Evolutionary conservation across 2,329 filamentous ascomycete genomes (phyloP), one percentile per base, ranked within the genome.

Genomic region (Sphaerulina vaccinii): DNA sequence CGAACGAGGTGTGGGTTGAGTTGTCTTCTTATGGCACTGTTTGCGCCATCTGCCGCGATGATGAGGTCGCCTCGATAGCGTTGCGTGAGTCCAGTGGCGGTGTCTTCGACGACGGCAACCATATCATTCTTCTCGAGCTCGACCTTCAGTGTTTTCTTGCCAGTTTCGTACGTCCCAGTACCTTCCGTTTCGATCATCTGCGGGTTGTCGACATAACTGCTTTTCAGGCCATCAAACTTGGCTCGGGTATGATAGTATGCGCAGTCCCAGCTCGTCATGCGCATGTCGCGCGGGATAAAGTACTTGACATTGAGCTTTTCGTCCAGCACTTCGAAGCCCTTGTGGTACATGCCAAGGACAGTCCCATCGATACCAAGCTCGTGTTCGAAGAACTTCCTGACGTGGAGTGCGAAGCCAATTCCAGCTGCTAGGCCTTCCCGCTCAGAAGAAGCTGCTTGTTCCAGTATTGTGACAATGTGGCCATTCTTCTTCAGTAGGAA

Each of bases 401-500:
- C 46, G 24, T 57, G 44, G 2, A 36, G 32, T 7, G 50, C 27
- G 8, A 60, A 46, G n/a, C 51, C 58, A 19, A 62, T 52, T 5
- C 60, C 58, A 7, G 60, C 60, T 10, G 58, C 60, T 23, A 55
- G 51, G n/a, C 51, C 58, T 53, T 52, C 51, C 15, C 60, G 51
- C 18, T 54, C 51, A 13, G 58, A 61, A 22, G 50, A 52, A 10
- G 39, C 33, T 16, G 54, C 55, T 45, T 58, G 52, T 44, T 62
- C 59, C 22, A 61, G 41, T 35, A 75, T 74, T 1, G 70, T 73
- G 4, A 71, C 70, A 56, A 72, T 62, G 57, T 75, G 71, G 11
- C 73, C 71, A 22, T 71, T 66, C 1, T 66, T 64, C 51, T 73
- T 73, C 27, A 75, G 57, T n/a, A 71, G 68, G 35, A 75, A 60